phyloP scores from a whole-genome alignment of 768 basidiomycete genomes.

The Suillus bovinus region DNA sequence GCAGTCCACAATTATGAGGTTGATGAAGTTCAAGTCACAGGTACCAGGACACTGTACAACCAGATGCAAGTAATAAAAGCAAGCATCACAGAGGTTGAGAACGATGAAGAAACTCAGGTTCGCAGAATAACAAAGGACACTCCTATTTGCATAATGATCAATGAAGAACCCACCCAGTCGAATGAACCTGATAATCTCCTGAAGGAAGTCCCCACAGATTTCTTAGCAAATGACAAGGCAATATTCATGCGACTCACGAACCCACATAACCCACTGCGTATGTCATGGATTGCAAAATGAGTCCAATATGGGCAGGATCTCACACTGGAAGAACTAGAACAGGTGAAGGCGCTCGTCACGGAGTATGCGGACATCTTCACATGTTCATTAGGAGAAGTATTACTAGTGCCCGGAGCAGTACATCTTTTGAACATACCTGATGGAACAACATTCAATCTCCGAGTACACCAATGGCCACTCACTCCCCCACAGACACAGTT shows the following conservation, averaged over 20 bases:
- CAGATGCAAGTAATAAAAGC: neutral
- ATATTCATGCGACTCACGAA: neutral
- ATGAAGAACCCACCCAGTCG: neutral
- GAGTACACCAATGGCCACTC: too few relatives aligned
- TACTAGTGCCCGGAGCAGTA: slow-evolving; percentile 15
- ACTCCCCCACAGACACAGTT: too few relatives aligned
- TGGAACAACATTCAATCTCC: too few relatives aligned
- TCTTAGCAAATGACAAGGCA: neutral
- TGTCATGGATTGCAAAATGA: slow-evolving; percentile 18
- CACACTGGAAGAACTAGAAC: slow-evolving; percentile 17
- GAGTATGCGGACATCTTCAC: slow-evolving; percentile 42
- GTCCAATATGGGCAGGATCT: slow-evolving; percentile 36
- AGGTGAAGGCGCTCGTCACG: slow-evolving; percentile 23
- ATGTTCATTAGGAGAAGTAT: slow-evolving; percentile 40
- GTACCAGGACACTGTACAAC: neutral
- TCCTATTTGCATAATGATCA: neutral
- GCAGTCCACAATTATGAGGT: slow-evolving; percentile 25
- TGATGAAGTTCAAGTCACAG: slow-evolving; percentile 8
- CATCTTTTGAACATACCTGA: slow-evolving; percentile 4
- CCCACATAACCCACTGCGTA: slow-evolving; percentile 11
- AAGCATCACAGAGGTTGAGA: too few relatives aligned
- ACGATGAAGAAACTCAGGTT: too few relatives aligned
- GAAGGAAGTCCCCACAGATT: neutral
- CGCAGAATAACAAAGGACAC: rapidly evolving
- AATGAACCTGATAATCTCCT: neutral